These are phyloP conservation scores for Priceomyces medius DNA, from an alignment of 805 yeast genomes.

Conservation along the genomic window DNA sequence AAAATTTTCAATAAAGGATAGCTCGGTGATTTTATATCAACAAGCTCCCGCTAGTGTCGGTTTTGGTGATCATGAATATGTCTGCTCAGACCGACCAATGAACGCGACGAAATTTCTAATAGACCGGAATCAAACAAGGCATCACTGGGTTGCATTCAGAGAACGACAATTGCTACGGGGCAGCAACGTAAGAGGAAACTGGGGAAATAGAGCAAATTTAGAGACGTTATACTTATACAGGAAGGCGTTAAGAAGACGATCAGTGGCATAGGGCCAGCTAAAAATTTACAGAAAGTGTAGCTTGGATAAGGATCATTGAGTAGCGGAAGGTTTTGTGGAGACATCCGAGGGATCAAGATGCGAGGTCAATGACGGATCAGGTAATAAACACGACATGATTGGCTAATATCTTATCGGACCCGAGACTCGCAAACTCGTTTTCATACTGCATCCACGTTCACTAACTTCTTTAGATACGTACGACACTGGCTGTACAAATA, in stretches of 20 bases:
- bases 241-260: too few species aligned
- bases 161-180: slow-evolving; percentile 1
- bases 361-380: background rate
- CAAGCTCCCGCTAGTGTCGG: background rate
- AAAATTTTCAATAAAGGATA: slow-evolving; percentile 2
- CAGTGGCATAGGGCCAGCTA: background rate
- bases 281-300: background rate
- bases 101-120: slow-evolving; percentile 4
- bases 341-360: slow-evolving; percentile 2
- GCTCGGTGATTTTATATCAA: slow-evolving; percentile 2
- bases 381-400: slow-evolving; percentile 1
- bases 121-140: slow-evolving; percentile 4
- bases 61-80: slow-evolving; percentile 2
- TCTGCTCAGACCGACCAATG: slow-evolving; percentile 1
- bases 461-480: too few species aligned
- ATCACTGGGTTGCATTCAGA: background rate
- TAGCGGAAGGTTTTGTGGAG: slow-evolving; percentile 3
- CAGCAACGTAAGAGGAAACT: background rate
- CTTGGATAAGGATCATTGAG: too few species aligned
- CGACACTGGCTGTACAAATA: too few species aligned
- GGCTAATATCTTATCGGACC: slow-evolving; percentile 2
- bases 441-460: background rate
- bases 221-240: too few species aligned
- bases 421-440: slow-evolving; percentile 4
- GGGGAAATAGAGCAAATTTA: background rate